Evolutionary conservation across 495 filamentous ascomycete genomes (phyloP).

Genomic region (Tuber magnatum): DNA sequence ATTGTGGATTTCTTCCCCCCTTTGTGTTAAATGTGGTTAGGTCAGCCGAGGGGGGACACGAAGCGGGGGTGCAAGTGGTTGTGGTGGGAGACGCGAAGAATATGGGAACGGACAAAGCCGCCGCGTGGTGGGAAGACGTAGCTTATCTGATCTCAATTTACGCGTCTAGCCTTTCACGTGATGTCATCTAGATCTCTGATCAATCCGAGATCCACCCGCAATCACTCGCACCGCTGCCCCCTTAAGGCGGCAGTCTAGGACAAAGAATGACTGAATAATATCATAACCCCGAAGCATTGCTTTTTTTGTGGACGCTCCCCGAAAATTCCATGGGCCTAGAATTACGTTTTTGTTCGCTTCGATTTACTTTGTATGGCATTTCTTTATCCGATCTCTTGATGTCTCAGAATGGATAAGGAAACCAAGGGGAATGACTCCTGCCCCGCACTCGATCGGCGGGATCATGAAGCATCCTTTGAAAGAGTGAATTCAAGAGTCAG

Average conservation of each 20-base stretch:
- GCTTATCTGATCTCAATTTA: slow-evolving; percentile 33
- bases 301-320: background rate
- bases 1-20: slow-evolving; percentile 7
- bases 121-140: slow-evolving; percentile 6
- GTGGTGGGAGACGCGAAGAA: slow-evolving; percentile 4
- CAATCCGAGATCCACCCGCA: background rate
- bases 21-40: slow-evolving; percentile 6
- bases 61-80: slow-evolving; percentile 4
- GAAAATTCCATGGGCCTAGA: background rate
- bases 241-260: background rate
- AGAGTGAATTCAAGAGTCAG: background rate
- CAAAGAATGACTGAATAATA: background rate
- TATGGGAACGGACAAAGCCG: slow-evolving; percentile 22
- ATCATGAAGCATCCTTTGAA: background rate
- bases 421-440: background rate
- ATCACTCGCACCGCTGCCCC: background rate
- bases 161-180: slow-evolving; percentile 25
- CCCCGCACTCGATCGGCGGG: background rate
- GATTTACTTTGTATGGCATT: background rate
- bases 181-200: slow-evolving; percentile 1
- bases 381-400: background rate
- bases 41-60: slow-evolving; percentile 8
- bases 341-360: background rate
- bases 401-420: background rate
- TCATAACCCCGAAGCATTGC: background rate